Base-by-base conservation (phyloP, 2,329 filamentous ascomycete genomes). In the Bisporella sp. region DNA sequence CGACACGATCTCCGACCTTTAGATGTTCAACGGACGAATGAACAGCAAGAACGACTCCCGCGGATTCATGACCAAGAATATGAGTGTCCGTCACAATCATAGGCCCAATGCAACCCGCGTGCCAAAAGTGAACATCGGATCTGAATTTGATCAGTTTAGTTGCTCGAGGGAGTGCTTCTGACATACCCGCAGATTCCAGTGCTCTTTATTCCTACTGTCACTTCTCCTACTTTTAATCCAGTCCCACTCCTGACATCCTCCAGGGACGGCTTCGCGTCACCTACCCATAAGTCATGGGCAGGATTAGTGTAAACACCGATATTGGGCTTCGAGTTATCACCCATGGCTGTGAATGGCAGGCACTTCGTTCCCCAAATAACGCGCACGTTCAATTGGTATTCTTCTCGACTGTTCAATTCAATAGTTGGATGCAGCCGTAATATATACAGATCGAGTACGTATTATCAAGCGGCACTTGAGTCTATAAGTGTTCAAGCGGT, bases 251-350 rank as follows among this genome's bases (percentile, higher is more conserved):
- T 74, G 51, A 95, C 84, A 55, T 82, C 82, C 66, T 95, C 87
- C 30, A 89, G 71, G 42, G 79, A 84, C 4, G 92, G 92, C 60
- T 81, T 76, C 9, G 91, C 83, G 57, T 89, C 83, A 50, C 78
- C 86, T 54, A 96, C 81, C 89, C 91, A 97, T 48, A 97, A 76
- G 54, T 96, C 87, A 68, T 97, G 92, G 52, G 82, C 80, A 13
- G 92, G 89, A 73, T 97, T 96, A 47, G 92, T 97, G 77, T 87
- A 97, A 59, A 97, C 90, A 61, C 90, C 92, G 66, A 97, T 95
- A 72, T 97, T 97, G 51, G 87, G 73, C 77, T 95, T 93, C 52
- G 78, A 73, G 21, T 21, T 21, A 3, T 21, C 21, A 21, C 21
- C 21, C 21, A 21, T 21, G 21, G 21, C 21, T 21, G 21, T 21